Evolutionary conservation across 164 flowering plant species (phyloP).

Genomic region (Magnolia sinica): DNA sequence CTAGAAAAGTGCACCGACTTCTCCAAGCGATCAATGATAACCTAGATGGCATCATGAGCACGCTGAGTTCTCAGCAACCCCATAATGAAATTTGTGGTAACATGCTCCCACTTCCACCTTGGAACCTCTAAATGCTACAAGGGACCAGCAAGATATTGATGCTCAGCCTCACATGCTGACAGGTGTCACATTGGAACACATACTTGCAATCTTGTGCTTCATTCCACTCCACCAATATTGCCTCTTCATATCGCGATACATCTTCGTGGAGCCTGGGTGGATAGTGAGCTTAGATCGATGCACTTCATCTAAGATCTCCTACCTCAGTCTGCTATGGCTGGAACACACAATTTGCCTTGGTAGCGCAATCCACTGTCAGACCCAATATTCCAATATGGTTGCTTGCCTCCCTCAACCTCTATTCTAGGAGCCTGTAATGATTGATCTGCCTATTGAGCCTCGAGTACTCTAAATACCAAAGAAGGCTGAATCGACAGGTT

Average conservation of each 20-base stretch:
- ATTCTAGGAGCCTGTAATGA: too few species aligned
- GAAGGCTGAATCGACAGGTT: too few species aligned
- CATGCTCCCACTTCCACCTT: not conserved
- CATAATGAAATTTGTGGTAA: not conserved
- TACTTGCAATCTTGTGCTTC: not conserved
- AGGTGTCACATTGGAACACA: not conserved
- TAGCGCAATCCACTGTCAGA: not conserved
- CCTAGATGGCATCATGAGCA: not conserved
- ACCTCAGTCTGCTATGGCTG: not conserved
- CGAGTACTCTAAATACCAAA: too few species aligned
- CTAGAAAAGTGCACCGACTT: not conserved
- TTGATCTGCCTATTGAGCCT: too few species aligned
- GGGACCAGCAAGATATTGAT: not conserved
- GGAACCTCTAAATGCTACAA: not conserved
- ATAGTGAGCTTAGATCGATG: not conserved
- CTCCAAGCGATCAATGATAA: too few species aligned
- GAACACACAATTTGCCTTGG: not conserved
- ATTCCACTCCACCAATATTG: not conserved
- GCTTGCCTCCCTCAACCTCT: too few species aligned
- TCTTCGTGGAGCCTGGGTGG: not conserved
- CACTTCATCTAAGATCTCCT: not conserved
- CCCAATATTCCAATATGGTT: too few species aligned
- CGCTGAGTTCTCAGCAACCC: not conserved
- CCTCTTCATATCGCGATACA: not conserved
- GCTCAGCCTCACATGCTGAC: not conserved